Conservation (phyloP, 1,284 basidiomycete genomes). For the Acaromyces ingoldii region DNA sequence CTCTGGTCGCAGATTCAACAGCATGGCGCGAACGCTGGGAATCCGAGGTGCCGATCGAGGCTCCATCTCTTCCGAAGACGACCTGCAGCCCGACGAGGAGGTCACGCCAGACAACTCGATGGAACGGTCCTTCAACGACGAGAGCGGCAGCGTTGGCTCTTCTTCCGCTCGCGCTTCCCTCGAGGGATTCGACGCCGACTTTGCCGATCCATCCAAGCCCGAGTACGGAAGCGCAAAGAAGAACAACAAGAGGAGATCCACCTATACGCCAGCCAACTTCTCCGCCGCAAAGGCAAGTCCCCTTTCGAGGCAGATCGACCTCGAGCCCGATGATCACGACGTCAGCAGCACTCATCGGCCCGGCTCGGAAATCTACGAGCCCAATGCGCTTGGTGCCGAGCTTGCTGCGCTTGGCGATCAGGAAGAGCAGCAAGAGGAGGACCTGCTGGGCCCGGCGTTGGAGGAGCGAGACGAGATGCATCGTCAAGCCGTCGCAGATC, state of each 20-base stretch:
- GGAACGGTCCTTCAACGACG: not conserved
- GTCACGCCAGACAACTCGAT: not conserved
- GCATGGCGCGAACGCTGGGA: not conserved
- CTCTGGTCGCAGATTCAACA: no score
- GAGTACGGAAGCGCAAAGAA: slow-evolving; percentile 28
- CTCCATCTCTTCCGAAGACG: not conserved
- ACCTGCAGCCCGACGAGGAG: not conserved
- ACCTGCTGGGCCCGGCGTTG: not conserved
- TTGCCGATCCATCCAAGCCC: slow-evolving; percentile 17
- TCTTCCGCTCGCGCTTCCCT: slow-evolving; percentile 22
- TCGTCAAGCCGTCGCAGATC: slow-evolving; percentile 1
- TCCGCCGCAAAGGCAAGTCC: not conserved
- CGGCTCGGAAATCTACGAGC: slow-evolving; percentile 22
- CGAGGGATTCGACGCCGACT: slow-evolving; percentile 38
- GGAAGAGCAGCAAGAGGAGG: slow-evolving; percentile 2
- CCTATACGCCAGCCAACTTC: not conserved
- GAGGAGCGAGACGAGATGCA: slow-evolving; percentile 1
- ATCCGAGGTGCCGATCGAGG: not conserved
- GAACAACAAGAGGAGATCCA: not conserved
- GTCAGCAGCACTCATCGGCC: slow-evolving; percentile 15
- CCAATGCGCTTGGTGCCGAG: slow-evolving; percentile 32
- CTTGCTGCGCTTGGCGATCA: slow-evolving; percentile 9
- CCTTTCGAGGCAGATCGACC: slow-evolving; percentile 1
- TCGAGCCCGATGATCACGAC: slow-evolving; percentile 15
- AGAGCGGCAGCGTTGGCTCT: not conserved